Conservation (phyloP, 345 rosid genomes). For the Eucalyptus sideroxylon region DNA sequence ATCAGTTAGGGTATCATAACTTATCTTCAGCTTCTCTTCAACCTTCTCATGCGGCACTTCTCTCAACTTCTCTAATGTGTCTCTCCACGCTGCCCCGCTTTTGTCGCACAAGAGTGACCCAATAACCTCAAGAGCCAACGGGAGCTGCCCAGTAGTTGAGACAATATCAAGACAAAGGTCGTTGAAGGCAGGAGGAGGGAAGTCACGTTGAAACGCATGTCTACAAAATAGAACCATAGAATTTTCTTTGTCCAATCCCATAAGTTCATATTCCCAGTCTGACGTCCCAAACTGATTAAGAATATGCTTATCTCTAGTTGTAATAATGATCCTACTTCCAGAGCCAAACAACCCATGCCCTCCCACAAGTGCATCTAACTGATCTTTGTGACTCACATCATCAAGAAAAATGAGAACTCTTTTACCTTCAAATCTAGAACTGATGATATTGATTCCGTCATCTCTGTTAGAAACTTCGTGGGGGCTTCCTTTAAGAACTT, state of each 20-base stretch:
- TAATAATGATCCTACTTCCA: background rate
- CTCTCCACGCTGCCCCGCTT: background rate
- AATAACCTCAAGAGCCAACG: background rate
- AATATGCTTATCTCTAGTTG: background rate
- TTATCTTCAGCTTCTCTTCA: background rate
- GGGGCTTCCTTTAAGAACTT: background rate
- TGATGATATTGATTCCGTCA: background rate
- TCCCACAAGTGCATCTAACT: background rate
- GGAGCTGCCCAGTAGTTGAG: background rate
- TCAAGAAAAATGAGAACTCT: background rate
- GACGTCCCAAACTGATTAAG: background rate
- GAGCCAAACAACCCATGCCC: background rate
- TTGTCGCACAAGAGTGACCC: background rate
- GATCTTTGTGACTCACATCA: background rate
- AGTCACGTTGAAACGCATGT: background rate
- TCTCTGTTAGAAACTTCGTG: background rate
- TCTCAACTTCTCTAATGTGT: background rate
- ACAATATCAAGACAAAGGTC: background rate
- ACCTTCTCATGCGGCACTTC: background rate
- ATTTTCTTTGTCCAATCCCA: background rate
- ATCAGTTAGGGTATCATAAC: too few species aligned
- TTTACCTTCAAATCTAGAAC: background rate
- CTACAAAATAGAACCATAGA: background rate
- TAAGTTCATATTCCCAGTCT: background rate
- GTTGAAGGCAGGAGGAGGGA: background rate